phyloP scores from a whole-genome alignment of 805 yeast genomes.

The Candida koratica region DNA sequence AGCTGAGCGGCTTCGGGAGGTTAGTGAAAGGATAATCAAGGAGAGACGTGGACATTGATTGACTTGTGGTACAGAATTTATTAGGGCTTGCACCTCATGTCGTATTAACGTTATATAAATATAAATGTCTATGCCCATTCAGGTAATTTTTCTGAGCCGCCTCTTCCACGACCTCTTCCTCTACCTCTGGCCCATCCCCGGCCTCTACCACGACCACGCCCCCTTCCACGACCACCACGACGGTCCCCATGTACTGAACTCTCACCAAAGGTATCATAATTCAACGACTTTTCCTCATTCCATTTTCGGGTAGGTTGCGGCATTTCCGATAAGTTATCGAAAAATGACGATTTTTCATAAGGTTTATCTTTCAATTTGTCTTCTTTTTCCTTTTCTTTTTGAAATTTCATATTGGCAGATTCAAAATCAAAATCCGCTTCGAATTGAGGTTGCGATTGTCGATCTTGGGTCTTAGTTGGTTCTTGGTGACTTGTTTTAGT shows the following conservation, averaged over 20 bases:
- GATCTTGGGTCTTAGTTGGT: slow-evolving; percentile 10
- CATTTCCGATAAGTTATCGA: slow-evolving; percentile 76
- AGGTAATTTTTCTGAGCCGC: slow-evolving; percentile 20
- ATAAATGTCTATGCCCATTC: slow-evolving; percentile 27
- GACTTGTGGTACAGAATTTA: no score
- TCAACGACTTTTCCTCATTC: slow-evolving; percentile 67
- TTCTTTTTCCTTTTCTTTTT: slow-evolving; percentile 41
- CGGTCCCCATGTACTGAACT: slow-evolving; percentile 38
- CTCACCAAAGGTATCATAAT: slow-evolving; percentile 83
- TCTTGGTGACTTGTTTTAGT: neutral
- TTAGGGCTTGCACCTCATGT: no score
- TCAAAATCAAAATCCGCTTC: slow-evolving; percentile 70
- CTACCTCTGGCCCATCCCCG: slow-evolving; percentile 20
- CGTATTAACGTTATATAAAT: no score
- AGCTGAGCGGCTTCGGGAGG: slow-evolving; percentile 10
- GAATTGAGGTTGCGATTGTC: slow-evolving; percentile 7
- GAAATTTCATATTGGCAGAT: slow-evolving; percentile 67
- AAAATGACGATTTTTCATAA: slow-evolving; percentile 85
- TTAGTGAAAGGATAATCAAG: slow-evolving; percentile 1
- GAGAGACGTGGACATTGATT: neutral
- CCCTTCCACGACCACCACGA: slow-evolving; percentile 44
- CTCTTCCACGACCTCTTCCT: slow-evolving; percentile 21
- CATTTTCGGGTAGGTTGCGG: slow-evolving; percentile 54
- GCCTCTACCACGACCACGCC: slow-evolving; percentile 27
- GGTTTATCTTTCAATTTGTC: slow-evolving; percentile 29